Percentiles rank a stretch among this genome's conserved stretches.
Conservation (phyloP, 2,329 filamentous ascomycete genomes). For the Penicillium sp. region DNA sequence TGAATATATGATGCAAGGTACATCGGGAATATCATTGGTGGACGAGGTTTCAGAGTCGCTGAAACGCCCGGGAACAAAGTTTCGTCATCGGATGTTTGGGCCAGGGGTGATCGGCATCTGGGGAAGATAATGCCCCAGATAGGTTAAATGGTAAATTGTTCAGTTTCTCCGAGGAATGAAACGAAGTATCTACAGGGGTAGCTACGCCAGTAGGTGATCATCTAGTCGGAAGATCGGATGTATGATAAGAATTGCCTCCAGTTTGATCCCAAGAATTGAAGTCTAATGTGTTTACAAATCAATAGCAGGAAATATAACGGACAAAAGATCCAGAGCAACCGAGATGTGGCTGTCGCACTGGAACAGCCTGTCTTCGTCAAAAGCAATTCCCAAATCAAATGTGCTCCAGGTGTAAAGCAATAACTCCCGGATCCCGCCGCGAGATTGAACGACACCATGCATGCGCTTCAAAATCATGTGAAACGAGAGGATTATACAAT, state of each 20-base stretch:
- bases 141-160: no score
- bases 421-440: conserved; percentile 21
- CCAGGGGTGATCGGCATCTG: background rate
- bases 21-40: conserved; percentile 7
- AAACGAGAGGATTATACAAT: conserved; percentile 19
- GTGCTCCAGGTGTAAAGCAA: conserved; percentile 19
- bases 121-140: no score
- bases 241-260: conserved; percentile 1
- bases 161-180: no score
- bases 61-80: conserved; percentile 11
- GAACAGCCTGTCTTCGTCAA: conserved; percentile 1
- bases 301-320: conserved; percentile 13
- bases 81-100: no score
- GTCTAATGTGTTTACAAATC: conserved; percentile 27
- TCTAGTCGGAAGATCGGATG: conserved; percentile 2
- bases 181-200: no score
- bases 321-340: conserved; percentile 8
- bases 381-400: conserved; percentile 14
- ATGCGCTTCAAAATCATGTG: conserved; percentile 16
- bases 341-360: background rate
- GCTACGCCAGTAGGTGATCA: no score
- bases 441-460: conserved; percentile 20
- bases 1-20: conserved; percentile 2
- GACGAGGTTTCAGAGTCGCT: conserved; percentile 5
- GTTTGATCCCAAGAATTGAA: conserved; percentile 20